A percentile compares a stretch with the other conserved stretches of the same genome.
These are phyloP conservation scores for Verticillium tricorpus DNA, from an alignment of 2,329 filamentous ascomycete species.

Conservation along the genomic window DNA sequence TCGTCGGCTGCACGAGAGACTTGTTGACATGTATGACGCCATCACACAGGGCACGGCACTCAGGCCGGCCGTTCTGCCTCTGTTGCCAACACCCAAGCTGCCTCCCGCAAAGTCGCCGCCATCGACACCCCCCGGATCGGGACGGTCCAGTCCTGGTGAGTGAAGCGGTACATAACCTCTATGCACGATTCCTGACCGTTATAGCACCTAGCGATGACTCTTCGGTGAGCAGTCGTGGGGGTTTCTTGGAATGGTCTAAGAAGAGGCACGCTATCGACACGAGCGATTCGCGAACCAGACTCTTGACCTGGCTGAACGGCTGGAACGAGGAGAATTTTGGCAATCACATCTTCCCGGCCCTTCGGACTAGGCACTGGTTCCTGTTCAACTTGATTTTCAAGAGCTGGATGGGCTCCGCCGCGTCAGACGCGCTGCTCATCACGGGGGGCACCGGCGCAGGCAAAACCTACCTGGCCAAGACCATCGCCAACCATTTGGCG, in stretches of 20 bases:
- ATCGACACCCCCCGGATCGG: not conserved
- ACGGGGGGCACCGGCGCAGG: constrained; percentile 13
- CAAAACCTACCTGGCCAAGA: constrained; percentile 17
- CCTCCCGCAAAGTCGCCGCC: not conserved
- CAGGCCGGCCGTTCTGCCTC: not conserved
- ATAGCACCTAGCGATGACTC: not conserved
- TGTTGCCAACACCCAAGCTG: not conserved
- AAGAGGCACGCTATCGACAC: not conserved
- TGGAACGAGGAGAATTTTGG: constrained; percentile 6
- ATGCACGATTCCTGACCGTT: not conserved
- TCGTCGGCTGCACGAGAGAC: not conserved
- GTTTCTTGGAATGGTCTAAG: constrained; percentile 1
- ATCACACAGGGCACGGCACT: not conserved
- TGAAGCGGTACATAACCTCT: not conserved
- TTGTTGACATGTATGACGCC: not conserved
- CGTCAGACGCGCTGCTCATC: constrained; percentile 10
- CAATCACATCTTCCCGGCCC: constrained; percentile 3
- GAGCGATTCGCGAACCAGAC: not conserved
- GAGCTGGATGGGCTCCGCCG: constrained; percentile 11
- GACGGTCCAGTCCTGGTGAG: not conserved
- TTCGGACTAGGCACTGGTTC: constrained; percentile 17
- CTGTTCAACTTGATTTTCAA: constrained; percentile 8
- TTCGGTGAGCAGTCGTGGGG: not conserved
- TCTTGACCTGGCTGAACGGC: not conserved
- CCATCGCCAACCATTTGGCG: constrained; percentile 12